Conservation (phyloP, 208 protist genomes). For the Acanthamoeba healyi region DNA sequence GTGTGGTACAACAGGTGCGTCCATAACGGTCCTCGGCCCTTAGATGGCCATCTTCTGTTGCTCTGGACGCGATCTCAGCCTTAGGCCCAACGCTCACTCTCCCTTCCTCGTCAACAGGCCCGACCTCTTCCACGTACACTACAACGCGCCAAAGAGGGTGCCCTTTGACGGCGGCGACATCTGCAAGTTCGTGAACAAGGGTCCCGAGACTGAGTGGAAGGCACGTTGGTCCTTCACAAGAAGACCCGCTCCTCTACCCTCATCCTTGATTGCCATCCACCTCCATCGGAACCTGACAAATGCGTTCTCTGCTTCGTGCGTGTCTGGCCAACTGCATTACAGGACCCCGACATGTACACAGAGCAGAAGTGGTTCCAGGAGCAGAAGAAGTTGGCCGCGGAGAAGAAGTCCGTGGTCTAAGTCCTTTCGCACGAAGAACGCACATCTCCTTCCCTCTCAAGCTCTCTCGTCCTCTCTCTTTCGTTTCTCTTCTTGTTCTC, state of each 20-base stretch:
- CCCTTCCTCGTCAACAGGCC: background rate
- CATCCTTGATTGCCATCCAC: too few species aligned
- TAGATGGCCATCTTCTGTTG: background rate
- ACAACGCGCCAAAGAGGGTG: conserved; percentile 42
- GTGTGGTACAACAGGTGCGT: conserved; percentile 47
- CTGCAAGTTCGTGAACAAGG: conserved; percentile 47
- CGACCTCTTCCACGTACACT: conserved; percentile 67
- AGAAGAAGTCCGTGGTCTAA: conserved; percentile 4
- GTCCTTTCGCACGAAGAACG: background rate
- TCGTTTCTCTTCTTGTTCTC: background rate
- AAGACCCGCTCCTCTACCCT: background rate
- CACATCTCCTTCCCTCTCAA: background rate
- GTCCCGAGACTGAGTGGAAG: conserved; percentile 8
- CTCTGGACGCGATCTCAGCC: background rate
- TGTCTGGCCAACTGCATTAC: background rate
- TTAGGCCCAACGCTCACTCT: too few species aligned
- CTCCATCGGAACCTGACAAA: too few species aligned
- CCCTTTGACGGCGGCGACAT: conserved; percentile 53
- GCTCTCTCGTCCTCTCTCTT: background rate
- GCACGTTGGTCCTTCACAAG: background rate
- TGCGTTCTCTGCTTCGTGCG: too few species aligned
- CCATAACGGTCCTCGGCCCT: background rate
- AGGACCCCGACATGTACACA: conserved; percentile 41
- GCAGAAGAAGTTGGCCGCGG: conserved; percentile 53
- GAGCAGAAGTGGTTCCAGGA: conserved; percentile 43